A percentile compares a stretch with the other conserved stretches of the same genome.
phyloP scores from a whole-genome alignment of 345 rosid genomes.

The Punica granatum region DNA sequence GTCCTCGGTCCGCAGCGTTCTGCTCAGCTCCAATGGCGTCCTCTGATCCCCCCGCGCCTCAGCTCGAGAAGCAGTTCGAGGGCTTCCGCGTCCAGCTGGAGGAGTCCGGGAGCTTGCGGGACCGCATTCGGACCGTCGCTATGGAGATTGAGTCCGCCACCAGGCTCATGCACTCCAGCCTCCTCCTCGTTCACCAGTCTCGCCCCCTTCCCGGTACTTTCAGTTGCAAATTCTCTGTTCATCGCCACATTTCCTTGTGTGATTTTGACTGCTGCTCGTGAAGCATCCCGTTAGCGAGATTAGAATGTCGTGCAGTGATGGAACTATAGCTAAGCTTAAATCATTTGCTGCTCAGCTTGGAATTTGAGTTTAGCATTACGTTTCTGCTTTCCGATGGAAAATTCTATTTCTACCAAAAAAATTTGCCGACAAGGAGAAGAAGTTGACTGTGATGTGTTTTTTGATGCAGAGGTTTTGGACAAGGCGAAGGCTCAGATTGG shows the following conservation, averaged over 20 bases:
- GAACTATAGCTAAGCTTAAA: neutral
- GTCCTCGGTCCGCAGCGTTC: slow-evolving; percentile 10
- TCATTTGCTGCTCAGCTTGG: neutral
- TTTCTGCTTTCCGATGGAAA: neutral
- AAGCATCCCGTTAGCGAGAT: neutral
- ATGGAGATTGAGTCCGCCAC: slow-evolving; percentile 67
- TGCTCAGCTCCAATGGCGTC: slow-evolving; percentile 43
- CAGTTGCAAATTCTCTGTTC: neutral
- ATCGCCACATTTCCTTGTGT: neutral
- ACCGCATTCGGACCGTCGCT: slow-evolving; percentile 64
- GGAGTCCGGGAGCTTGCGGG: slow-evolving; percentile 61
- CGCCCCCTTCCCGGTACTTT: slow-evolving; percentile 67
- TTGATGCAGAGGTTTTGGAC: slow-evolving; percentile 53
- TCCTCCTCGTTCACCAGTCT: slow-evolving; percentile 85
- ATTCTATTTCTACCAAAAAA: neutral
- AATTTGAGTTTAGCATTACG: neutral
- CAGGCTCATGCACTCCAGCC: slow-evolving; percentile 61
- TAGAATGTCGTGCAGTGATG: neutral
- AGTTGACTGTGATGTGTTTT: neutral
- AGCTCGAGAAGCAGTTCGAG: slow-evolving; percentile 74
- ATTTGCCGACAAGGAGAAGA: too few species aligned
- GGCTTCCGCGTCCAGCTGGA: slow-evolving; percentile 63
- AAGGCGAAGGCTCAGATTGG: slow-evolving; percentile 53
- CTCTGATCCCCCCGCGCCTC: slow-evolving; percentile 27
- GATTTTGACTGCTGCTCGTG: neutral